Evolutionary conservation across 1,284 basidiomycete species (phyloP).

Genomic region (Trichosporon coremiiforme): DNA sequence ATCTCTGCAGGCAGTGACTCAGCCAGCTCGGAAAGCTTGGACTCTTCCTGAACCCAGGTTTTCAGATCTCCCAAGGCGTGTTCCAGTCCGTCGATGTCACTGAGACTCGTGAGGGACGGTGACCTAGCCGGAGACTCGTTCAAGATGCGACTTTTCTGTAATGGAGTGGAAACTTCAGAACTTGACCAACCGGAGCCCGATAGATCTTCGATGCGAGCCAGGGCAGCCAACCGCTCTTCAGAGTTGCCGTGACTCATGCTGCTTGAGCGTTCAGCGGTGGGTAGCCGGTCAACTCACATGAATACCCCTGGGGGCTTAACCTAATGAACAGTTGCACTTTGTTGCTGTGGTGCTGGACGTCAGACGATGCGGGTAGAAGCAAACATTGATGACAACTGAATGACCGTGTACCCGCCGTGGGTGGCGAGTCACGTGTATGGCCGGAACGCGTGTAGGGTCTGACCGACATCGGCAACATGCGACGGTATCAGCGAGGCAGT

Average conservation of each 20-base stretch:
- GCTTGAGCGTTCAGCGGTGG: not conserved
- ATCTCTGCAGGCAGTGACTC: constrained; percentile 77
- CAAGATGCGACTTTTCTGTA: not conserved
- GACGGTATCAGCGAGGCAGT: constrained; percentile 14
- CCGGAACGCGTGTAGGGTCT: not conserved
- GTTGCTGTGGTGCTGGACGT: not conserved
- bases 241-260: not conserved
- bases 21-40: constrained; percentile 24
- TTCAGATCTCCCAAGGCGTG: constrained; percentile 10
- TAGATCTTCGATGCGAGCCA: not conserved
- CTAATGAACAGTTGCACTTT: too few species aligned
- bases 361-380: not conserved
- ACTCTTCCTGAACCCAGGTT: constrained; percentile 27
- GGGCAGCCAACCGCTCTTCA: too few species aligned
- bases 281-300: too few species aligned
- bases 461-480: not conserved
- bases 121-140: not conserved
- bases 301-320: too few species aligned
- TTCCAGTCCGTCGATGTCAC: constrained; percentile 21
- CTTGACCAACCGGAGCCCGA: constrained; percentile 14
- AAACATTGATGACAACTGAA: not conserved
- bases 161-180: constrained; percentile 25
- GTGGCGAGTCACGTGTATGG: constrained; percentile 21
- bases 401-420: not conserved
- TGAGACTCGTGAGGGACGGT: constrained; percentile 18